Evolutionary conservation across 495 filamentous ascomycete genomes (phyloP), one percentile per base, ranked within the genome.

Genomic region (Aspergillus sparsus): DNA sequence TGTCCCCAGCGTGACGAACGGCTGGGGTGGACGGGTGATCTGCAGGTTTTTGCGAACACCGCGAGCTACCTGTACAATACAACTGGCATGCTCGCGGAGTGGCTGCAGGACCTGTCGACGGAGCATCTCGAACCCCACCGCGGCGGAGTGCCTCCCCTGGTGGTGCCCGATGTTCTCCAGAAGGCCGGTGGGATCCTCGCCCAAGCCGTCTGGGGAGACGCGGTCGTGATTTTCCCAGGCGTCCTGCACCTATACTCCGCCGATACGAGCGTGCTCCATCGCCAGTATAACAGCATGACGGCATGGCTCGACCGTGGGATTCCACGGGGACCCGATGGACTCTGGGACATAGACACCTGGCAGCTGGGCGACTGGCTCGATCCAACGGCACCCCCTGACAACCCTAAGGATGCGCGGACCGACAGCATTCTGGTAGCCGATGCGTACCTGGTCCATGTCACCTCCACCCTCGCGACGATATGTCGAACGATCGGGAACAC

Each of bases 311-410:
- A 77, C 45, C 60, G 68, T 12, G 81, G 77, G 3, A 71, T 82
- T 13, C 68, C 66, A 13, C 71, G 80, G 15, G 72, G 73, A n/a
- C 45, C 65, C 0, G 68, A 69, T 42, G 65, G 68, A n/a, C 55
- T 80, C 13, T 77, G 78, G 79, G 62, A 78, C 81, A 0, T 13
- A 3, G 58, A 66, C 0, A 57, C 61, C 5, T 75, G 70, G 60
- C 81, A 83, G 58, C 70, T 75, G n/a, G 79, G 76, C 2, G 82
- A 85, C 66, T 84, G 82, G 83, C 73, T 83, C 0, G 83, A 85
- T 49, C 83, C 82, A 0, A 67, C 68, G 6, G 73, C 83, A 0
- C 81, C 80, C 0, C 67, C 76, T 2, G 68, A 77, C 5, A 66
- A 78, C 15, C 70, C 82, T 6, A 77, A 74, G 0, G 51, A 72